Evolutionary conservation across 495 filamentous ascomycete genomes (phyloP).

Genomic region (Neurospora sp.): DNA sequence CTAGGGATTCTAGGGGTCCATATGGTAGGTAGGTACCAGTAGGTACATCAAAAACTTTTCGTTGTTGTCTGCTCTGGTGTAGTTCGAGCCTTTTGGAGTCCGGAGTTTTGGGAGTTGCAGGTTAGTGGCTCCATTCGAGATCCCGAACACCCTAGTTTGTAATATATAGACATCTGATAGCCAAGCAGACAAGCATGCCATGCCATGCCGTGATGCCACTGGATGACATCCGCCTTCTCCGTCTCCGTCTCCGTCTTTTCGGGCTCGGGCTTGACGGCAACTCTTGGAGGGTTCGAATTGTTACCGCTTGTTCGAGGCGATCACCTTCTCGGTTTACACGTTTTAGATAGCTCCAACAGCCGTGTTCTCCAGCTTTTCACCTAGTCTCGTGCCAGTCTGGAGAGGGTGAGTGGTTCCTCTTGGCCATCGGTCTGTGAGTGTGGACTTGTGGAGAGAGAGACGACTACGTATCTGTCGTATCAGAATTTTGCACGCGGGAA

Average conservation of each 20-base stretch:
- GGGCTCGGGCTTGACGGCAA: neutral
- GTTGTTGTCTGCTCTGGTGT: neutral
- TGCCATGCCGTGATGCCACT: neutral
- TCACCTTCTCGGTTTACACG: neutral
- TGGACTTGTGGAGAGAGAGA: neutral
- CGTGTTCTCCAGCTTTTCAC: neutral
- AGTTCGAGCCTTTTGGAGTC: neutral
- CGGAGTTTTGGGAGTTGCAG: neutral
- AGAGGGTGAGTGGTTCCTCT: neutral
- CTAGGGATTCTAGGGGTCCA: neutral
- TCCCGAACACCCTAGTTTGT: neutral
- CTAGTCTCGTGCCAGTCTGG: neutral
- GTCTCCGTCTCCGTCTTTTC: neutral
- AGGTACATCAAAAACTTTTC: neutral
- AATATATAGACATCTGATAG: neutral
- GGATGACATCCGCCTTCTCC: neutral
- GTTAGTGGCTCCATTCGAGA: neutral
- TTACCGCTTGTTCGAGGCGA: neutral
- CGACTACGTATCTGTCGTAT: neutral
- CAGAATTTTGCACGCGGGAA: neutral
- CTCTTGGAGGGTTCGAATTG: neutral
- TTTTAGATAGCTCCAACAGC: neutral
- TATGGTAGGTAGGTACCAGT: neutral
- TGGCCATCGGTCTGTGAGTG: neutral
- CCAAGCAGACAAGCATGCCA: neutral